Evolutionary conservation across 495 filamentous ascomycete genomes (phyloP), one percentile per base, ranked within the genome.

Genomic region (Penicillium maclennaniae): DNA sequence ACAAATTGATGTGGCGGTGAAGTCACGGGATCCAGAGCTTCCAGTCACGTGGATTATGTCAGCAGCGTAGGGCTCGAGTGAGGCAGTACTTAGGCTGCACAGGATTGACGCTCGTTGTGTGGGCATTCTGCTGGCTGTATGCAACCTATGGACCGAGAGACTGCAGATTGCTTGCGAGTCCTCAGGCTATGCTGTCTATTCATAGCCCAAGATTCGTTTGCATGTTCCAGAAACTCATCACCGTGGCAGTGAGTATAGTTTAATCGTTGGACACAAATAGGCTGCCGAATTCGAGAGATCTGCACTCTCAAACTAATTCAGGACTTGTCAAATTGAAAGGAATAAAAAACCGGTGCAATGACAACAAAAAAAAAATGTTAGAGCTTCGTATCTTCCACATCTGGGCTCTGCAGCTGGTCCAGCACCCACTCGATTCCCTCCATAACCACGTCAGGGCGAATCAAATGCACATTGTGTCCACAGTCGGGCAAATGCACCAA

Each of bases 381-480:
- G 37, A 47, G 51, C 42, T 47, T 54, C 43, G 42, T 15, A 40
- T 19, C 44, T 31, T 46, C 48, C 10, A 19, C 12, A 10, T 23
- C 27, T 9, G 37, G 27, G 10, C 39, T 46, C 38, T 41, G 37
- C 27, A 64, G 49, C 43, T 63, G 63, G 36, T 66, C 63, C 47
- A 70, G 15, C 53, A 80, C 77, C 77, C 79, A 82, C 53, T 45
- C 49, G 7, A 80, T 67, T 58, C 76, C 75, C 19, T 56, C 56
- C 0, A 70, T 74, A 45, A 82, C 67, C 12, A 77, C 65, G 44
- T 78, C 78, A 28, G 77, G 78, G 7, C 72, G 65, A 6, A 73
- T 55, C 19, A 76, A 45, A 52, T 79, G 70, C 12, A 82, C 67
- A 65, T 79, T 63, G 58, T 82, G 79, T 17, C 78, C 78, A 56